phyloP scores from a whole-genome alignment of 23 red algal species.

The Chondrus crispus region DNA sequence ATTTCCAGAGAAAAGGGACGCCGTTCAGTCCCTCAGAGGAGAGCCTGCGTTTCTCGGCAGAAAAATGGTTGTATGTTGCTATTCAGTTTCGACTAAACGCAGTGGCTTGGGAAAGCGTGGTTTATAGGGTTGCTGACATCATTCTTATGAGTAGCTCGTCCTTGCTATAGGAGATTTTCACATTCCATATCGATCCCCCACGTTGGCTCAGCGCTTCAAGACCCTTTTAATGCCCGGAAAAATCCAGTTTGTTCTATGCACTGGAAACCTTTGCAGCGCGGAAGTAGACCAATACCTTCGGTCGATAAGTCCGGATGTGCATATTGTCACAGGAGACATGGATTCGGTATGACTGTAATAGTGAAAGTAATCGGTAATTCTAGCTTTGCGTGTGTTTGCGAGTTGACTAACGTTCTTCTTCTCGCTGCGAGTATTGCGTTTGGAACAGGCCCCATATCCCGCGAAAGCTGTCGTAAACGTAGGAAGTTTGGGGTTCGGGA shows the following conservation, averaged over 20 bases:
- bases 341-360: slow-evolving; percentile 35
- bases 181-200: slow-evolving; percentile 54
- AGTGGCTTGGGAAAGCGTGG: too few relatives aligned
- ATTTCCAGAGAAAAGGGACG: too few relatives aligned
- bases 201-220: slow-evolving; percentile 42
- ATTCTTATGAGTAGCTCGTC: slow-evolving; percentile 63
- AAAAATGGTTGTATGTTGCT: too few relatives aligned
- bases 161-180: slow-evolving; percentile 77
- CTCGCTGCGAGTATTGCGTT: too few relatives aligned
- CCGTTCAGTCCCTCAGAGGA: too few relatives aligned
- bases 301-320: slow-evolving; percentile 60
- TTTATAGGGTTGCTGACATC: too few relatives aligned
- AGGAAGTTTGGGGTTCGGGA: slow-evolving; percentile 54
- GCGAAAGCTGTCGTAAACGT: slow-evolving; percentile 64
- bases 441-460: slow-evolving; percentile 21
- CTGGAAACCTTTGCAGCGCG: slow-evolving; percentile 48
- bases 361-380: neutral
- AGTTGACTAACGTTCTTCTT: too few relatives aligned
- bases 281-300: slow-evolving; percentile 62
- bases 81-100: too few relatives aligned
- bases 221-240: slow-evolving; percentile 52
- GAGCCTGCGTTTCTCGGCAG: too few relatives aligned
- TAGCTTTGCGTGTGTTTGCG: too few relatives aligned
- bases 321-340: slow-evolving; percentile 59
- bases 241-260: slow-evolving; percentile 68